A percentile compares a stretch with the other conserved stretches of the same genome.
These are phyloP conservation scores for Picea abies DNA, from an alignment of 83 land plant genomes.

Conservation along the genomic window DNA sequence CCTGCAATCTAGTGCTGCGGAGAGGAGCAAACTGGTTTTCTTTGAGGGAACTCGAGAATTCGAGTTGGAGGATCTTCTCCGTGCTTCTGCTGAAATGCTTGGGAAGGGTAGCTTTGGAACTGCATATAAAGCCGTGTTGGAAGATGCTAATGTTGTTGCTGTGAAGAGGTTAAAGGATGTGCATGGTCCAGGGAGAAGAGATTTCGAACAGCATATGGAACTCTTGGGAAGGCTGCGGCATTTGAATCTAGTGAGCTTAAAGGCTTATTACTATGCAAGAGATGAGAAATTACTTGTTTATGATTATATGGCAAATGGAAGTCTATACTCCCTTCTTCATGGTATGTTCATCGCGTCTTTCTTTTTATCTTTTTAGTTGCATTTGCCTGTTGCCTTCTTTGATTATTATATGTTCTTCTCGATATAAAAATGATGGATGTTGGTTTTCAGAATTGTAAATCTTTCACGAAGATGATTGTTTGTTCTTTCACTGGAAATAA, in stretches of 20 bases:
- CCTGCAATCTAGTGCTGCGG: slow-evolving; percentile 28
- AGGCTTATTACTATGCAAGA: slow-evolving; percentile 79
- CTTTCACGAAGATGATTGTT: no score
- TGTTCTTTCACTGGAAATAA: no score
- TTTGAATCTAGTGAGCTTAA: slow-evolving; percentile 58
- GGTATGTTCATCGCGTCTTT: slow-evolving; percentile 36
- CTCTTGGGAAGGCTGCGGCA: slow-evolving; percentile 64
- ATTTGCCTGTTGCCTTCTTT: background rate
- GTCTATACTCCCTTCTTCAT: slow-evolving; percentile 79
- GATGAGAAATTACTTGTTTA: slow-evolving; percentile 87
- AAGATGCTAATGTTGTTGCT: slow-evolving; percentile 75
- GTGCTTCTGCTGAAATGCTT: slow-evolving; percentile 92
- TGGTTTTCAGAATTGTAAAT: no score
- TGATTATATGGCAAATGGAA: slow-evolving; percentile 84
- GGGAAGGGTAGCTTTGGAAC: slow-evolving; percentile 91
- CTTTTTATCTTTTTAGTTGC: background rate
- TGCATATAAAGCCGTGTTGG: slow-evolving; percentile 86
- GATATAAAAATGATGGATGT: no score
- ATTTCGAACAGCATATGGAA: slow-evolving; percentile 89
- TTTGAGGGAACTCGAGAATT: slow-evolving; percentile 58
- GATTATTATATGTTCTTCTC: background rate
- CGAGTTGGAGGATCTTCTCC: slow-evolving; percentile 73
- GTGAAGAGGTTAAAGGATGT: slow-evolving; percentile 55
- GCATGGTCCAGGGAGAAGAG: slow-evolving; percentile 50
- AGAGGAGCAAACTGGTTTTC: slow-evolving; percentile 76